Evolutionary conservation across 176 grass and related monocot genomes (phyloP), one percentile per base, ranked within the genome.

Genomic region (Puccinellia tenuiflora): DNA sequence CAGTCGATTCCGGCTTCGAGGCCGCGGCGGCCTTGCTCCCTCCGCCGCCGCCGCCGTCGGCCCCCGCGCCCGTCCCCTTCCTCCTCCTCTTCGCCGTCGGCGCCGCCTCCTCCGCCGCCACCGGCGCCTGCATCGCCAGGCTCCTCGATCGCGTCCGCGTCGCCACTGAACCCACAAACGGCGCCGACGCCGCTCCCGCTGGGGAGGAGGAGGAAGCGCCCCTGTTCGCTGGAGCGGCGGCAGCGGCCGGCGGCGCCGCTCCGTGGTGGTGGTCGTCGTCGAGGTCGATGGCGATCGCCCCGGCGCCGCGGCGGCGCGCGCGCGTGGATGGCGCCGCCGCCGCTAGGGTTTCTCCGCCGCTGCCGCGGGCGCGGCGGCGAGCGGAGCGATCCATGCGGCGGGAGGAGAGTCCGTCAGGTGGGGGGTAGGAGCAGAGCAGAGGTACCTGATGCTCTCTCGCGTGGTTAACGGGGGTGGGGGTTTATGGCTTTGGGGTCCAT

Each of bases 351-450:
- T 20, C 30, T 30, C 45, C 78, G 88, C 45, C 64, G 88, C 53
- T 24, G 71, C 43, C 1, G 17, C 46, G 68, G 57, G 56, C 69
- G 60, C 82, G 60, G 53, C 66, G 54, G 81, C 83, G 78, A 37
- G 42, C 78, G 79, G 79, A 30, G 88, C 84, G 88, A 83, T 86
- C 84, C 88, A 86, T 90, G 79, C 78, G 69, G 2, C 33, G 83
- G 43, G 63, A 78, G 83, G 72, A 79, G 53, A 30, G 37, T 66
- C 62, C 3, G 39, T 73, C 12, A 68, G 48, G 77, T 42, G 45
- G 45, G n/a, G n/a, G 59, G 21, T 33, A 22, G 47, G n/a, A n/a
- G 65, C 43, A 30, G 3, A 11, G 76, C 22, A 61, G 87, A 33
- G 88, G 83, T 83, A 64, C 68, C 63, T 86, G 73, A 73, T 66